Base-by-base conservation (phyloP, 257 asterid species). In the Paulownia fortunei region DNA sequence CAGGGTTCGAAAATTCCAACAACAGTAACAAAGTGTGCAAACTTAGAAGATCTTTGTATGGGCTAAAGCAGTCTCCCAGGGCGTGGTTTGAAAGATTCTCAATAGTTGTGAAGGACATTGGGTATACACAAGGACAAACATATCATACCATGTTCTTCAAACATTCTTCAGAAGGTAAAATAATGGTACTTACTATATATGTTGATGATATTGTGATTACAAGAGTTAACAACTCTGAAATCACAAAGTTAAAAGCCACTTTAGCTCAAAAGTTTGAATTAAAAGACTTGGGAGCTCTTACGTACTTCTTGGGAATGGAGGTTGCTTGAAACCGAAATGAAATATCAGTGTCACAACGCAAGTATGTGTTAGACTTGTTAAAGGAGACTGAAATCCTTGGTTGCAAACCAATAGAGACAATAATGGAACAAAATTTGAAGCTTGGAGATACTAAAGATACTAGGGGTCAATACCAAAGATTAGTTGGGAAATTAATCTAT, bases 11-110 rank as follows among this genome's bases (percentile, higher is more conserved):
- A 34, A 37, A 21, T 34, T 34, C 36, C 12, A 55, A 39, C 13
- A 5, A 36, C 68, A 63, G n/a, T 23, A 46, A 68, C 58, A 56
- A 71, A 49, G 51, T 54, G 15, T 3, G 59, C 21, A 34, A 19
- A 34, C 47, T 5, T 9, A 32, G 23, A 54, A 54, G 19, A 71
- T 10, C 52, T 41, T 30, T 52, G n/a, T 32, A 19, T 34, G 51
- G 76, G 36, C 60, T 19, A 23, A 34, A 18, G 27, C 36, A 18
- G 52, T 21, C 41, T 19, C 49, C 16, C 39, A 36, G 56, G 39
- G 77, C n/a, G 19, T 39, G 76, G 68, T 39, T 18, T 56, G 39
- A 68, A 68, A 68, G 24, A 68, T 44, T 24, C 24, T n/a, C n/a
- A n/a, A n/a, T n/a, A n/a, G n/a, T n/a, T n/a, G n/a, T n/a, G n/a